Evolutionary conservation across 805 yeast species (phyloP), one percentile per base, ranked within the genome.

Genomic region (Peterozyma xylosa): DNA sequence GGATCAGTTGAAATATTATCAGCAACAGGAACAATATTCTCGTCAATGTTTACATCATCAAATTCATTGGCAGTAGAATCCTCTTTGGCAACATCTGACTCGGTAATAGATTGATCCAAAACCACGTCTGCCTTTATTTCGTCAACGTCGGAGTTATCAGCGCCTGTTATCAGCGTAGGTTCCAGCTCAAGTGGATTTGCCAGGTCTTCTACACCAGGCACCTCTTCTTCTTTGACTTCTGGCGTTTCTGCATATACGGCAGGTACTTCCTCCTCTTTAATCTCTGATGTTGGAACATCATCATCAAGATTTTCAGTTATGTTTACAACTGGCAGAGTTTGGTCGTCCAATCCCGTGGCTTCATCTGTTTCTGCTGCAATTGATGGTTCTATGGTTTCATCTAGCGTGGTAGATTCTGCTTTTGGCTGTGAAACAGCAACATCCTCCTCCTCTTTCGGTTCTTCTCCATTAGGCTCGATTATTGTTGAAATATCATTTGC

Each of bases 271-370:
- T 30, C 40, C 21, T 32, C 45, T 54, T 53, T 45, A 52, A 45
- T 39, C 46, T 55, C 48, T 54, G 41, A 39, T 48, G 48, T 48
- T n/a, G 37, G 18, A 5, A 13, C 34, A 32, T 5, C 15, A 32
- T 3, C 34, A 32, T 11, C 34, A 32, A 3, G 14, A 5, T 11
- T 9, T 13, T 13, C 34, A 32, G 34, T 10, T 3, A 5, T 10
- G 9, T 11, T 32, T 32, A 56, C 62, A 34, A 59, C 56, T 42
- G 56, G 53, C 10, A 7, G 7, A 21, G 27, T 5, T 21, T 41
- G 6, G 41, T 14, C 18, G 1, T 32, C 39, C 30, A 27, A 57
- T 55, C 33, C 51, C 42, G 43, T 21, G 27, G 27, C 42, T 21
- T 48, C 53, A 33, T 35, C 48, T 5, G 29, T 21, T n/a, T 40